phyloP scores from a whole-genome alignment of 768 basidiomycete genomes.

The Termitomyces sp. region DNA sequence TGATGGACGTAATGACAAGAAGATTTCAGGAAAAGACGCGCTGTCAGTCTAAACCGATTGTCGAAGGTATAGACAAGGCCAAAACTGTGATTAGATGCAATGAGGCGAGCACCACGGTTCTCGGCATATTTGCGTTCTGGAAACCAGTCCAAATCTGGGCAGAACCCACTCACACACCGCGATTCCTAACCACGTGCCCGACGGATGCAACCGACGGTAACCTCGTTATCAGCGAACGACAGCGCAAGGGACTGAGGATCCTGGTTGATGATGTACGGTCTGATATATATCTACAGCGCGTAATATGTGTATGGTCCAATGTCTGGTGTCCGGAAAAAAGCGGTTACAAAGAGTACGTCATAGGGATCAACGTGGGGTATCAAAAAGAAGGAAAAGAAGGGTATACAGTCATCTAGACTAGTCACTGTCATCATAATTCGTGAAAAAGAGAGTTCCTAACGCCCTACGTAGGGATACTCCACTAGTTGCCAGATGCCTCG shows the following conservation, averaged over 20 bases:
- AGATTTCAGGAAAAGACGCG: neutral
- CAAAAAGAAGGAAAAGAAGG: neutral
- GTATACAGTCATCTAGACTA: neutral
- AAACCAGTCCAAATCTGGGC: neutral
- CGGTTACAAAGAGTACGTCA: neutral
- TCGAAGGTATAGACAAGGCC: neutral
- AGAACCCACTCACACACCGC: neutral
- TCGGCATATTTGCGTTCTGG: neutral
- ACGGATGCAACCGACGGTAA: neutral
- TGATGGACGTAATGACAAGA: neutral
- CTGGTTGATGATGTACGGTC: no score
- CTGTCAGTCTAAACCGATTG: neutral
- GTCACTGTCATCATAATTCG: neutral
- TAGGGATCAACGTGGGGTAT: no score
- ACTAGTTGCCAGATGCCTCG: neutral
- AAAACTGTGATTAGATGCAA: conserved; percentile 1
- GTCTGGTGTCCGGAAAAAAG: neutral
- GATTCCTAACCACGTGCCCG: neutral
- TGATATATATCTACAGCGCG: neutral
- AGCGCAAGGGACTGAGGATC: no score
- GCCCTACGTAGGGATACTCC: no score
- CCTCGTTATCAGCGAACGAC: no score
- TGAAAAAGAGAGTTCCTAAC: neutral
- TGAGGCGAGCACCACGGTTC: conserved; percentile 3
- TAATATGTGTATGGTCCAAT: neutral